Conservation (phyloP, 1,139 yeast species). For the Suhomyces terraborum region DNA sequence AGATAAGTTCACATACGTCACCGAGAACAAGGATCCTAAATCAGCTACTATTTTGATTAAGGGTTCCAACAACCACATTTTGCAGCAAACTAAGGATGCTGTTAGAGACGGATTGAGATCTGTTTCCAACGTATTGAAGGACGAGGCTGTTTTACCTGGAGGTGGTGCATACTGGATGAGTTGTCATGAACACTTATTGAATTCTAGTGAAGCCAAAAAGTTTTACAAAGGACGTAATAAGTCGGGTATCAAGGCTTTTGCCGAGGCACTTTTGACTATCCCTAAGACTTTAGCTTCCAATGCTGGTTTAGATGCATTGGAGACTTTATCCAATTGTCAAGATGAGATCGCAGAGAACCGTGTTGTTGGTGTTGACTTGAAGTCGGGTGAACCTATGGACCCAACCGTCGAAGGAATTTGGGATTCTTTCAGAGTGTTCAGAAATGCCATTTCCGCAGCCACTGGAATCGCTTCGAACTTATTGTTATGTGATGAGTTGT, state of each 20-base stretch:
- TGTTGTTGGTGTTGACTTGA: slow-evolving; percentile 86
- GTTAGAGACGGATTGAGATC: slow-evolving; percentile 96
- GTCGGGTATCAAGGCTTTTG: slow-evolving; percentile 90
- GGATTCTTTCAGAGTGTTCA: slow-evolving; percentile 91
- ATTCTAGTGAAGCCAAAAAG: slow-evolving; percentile 49
- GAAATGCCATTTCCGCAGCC: slow-evolving; percentile 91
- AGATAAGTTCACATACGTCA: slow-evolving; percentile 94
- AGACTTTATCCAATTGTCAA: slow-evolving; percentile 84
- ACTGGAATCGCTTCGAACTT: slow-evolving; percentile 93
- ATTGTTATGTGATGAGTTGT: slow-evolving; percentile 89
- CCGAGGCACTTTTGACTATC: slow-evolving; percentile 84
- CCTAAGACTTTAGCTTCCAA: slow-evolving; percentile 93
- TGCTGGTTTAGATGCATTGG: slow-evolving; percentile 92
- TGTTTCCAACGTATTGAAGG: slow-evolving; percentile 88
- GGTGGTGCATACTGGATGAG: slow-evolving; percentile 95
- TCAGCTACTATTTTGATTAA: slow-evolving; percentile 89
- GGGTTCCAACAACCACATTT: slow-evolving; percentile 87
- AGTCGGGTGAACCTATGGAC: slow-evolving; percentile 94
- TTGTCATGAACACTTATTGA: slow-evolving; percentile 66
- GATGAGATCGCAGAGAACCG: slow-evolving; percentile 85
- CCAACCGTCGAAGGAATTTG: slow-evolving; percentile 93
- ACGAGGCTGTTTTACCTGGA: slow-evolving; percentile 86
- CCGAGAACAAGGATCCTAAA: slow-evolving; percentile 89
- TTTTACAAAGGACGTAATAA: slow-evolving; percentile 86
- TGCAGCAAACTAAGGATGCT: slow-evolving; percentile 94